Base-by-base conservation (phyloP, 1,139 yeast genomes). In the Groenewaldozyma auringiensis region DNA sequence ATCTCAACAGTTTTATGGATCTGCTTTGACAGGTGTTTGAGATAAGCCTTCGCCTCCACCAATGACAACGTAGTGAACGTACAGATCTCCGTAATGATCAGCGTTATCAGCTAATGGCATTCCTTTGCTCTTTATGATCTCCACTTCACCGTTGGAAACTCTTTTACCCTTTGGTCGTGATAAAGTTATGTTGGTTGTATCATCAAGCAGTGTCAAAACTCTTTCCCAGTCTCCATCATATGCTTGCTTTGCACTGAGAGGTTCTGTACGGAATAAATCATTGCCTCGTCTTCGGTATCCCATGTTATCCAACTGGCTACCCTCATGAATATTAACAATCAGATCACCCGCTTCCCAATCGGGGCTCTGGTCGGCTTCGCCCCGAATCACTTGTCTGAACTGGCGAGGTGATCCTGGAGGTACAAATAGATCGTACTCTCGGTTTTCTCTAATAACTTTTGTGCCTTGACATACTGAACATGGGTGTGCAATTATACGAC, bases 301-400 rank as follows among this genome's bases (percentile, higher is more conserved):
- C 76, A 87, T 66, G 60, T 83, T 82, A 29, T 70, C 69, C 11
- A 6, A 8, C 11, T 55, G 56, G 16, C 53, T 50, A 16, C 71
- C 63, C 48, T 72, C 76, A 40, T 63, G 62, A 39, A 87, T 62
- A 38, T 70, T 72, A 18, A 88, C 70, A 41, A 76, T 64, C 48
- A 92, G 68, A 65, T 92, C 88, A 9, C 98, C 98, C 1, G 95
- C 78, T 13, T 74, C 74, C 71, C 79, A 73, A 45, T 85, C 94
- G 1, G 97, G 96, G 50, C 74, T 72, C 60, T 79, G 83, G 60
- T 89, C 95, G 4, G 94, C 92, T 62, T 87, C 92, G 2, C 94
- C 94, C 43, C 71, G 71, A 47, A 82, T 68, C 1, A 77, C 74
- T 53, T 79, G 77, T 43, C 73, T 72, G 53, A 75, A 73, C 50